Evolutionary conservation across 495 filamentous ascomycete genomes (phyloP).

Genomic region (Penicillium alfredii): DNA sequence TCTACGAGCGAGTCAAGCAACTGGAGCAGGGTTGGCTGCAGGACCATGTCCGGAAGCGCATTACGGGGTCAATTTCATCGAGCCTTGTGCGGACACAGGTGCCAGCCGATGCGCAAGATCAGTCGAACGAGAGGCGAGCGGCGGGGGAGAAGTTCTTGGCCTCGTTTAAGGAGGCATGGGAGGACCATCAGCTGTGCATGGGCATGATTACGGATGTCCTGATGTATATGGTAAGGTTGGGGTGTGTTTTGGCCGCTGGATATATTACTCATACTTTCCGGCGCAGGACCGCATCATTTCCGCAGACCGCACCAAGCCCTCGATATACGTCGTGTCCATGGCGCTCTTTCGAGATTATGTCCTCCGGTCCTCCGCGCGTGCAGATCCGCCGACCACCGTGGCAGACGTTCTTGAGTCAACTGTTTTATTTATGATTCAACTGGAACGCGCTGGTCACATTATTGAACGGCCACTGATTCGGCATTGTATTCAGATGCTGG

Average conservation of each 20-base stretch:
- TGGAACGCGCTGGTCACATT: slow-evolving; percentile 86
- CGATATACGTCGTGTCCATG: slow-evolving; percentile 79
- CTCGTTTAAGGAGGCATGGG: slow-evolving; percentile 70
- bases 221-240: slow-evolving; percentile 83
- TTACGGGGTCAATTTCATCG: slow-evolving; percentile 55
- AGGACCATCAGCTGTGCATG: slow-evolving; percentile 87
- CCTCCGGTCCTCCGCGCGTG: slow-evolving; percentile 48
- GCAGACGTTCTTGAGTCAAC: slow-evolving; percentile 71
- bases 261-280: slow-evolving; percentile 3
- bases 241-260: slow-evolving; percentile 2
- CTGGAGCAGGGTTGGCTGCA: slow-evolving; percentile 79
- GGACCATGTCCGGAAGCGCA: slow-evolving; percentile 56
- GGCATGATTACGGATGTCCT: slow-evolving; percentile 96
- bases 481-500: slow-evolving; percentile 83
- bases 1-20: slow-evolving; percentile 71
- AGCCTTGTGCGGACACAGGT: slow-evolving; percentile 46
- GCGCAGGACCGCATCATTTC: slow-evolving; percentile 71
- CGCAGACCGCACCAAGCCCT: slow-evolving; percentile 61
- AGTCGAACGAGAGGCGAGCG: slow-evolving; percentile 66
- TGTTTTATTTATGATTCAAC: slow-evolving; percentile 81
- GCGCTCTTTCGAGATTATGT: slow-evolving; percentile 81
- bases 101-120: slow-evolving; percentile 41
- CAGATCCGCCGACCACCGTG: slow-evolving; percentile 44
- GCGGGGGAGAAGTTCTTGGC: slow-evolving; percentile 80
- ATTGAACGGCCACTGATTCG: slow-evolving; percentile 80